phyloP scores from a whole-genome alignment of 1,139 yeast species.

The Zygosaccharomyces sapae region DNA sequence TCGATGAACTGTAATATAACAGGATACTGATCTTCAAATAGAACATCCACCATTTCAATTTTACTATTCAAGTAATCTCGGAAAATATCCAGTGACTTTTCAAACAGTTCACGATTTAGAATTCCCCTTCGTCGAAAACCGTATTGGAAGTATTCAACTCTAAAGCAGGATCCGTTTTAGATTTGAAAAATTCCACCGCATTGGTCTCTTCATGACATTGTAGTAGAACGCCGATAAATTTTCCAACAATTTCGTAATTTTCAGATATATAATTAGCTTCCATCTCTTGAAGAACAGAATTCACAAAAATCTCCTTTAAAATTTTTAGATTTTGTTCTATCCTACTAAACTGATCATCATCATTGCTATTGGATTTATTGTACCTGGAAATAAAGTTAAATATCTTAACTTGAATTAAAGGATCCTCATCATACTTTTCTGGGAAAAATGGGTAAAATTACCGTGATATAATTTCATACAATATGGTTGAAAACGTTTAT shows the following conservation, averaged over 20 bases:
- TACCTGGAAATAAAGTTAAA: slow-evolving; percentile 22
- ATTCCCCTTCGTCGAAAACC: slow-evolving; percentile 32
- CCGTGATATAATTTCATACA: slow-evolving; percentile 26
- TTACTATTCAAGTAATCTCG: slow-evolving; percentile 33
- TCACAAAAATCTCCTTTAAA: slow-evolving; percentile 59
- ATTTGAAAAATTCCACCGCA: slow-evolving; percentile 46
- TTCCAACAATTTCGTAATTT: slow-evolving; percentile 43
- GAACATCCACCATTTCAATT: slow-evolving; percentile 34
- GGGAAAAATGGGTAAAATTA: slow-evolving; percentile 30
- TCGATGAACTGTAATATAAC: slow-evolving; percentile 38
- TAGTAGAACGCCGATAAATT: slow-evolving; percentile 40
- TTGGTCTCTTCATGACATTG: slow-evolving; percentile 41
- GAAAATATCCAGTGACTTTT: slow-evolving; percentile 21
- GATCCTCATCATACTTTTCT: slow-evolving; percentile 25
- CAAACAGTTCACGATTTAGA: slow-evolving; percentile 32
- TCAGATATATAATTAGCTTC: slow-evolving; percentile 55
- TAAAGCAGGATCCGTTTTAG: slow-evolving; percentile 42
- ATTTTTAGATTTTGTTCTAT: slow-evolving; percentile 25
- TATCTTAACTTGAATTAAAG: slow-evolving; percentile 30
- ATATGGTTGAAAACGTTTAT: slow-evolving; percentile 22
- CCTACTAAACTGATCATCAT: slow-evolving; percentile 19
- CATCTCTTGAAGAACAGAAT: slow-evolving; percentile 66
- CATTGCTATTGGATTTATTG: slow-evolving; percentile 23
- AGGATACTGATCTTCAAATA: slow-evolving; percentile 38
- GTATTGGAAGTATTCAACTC: slow-evolving; percentile 35